phyloP scores from a whole-genome alignment of 2,329 filamentous ascomycete species.

The Metarhizium guizhouense region DNA sequence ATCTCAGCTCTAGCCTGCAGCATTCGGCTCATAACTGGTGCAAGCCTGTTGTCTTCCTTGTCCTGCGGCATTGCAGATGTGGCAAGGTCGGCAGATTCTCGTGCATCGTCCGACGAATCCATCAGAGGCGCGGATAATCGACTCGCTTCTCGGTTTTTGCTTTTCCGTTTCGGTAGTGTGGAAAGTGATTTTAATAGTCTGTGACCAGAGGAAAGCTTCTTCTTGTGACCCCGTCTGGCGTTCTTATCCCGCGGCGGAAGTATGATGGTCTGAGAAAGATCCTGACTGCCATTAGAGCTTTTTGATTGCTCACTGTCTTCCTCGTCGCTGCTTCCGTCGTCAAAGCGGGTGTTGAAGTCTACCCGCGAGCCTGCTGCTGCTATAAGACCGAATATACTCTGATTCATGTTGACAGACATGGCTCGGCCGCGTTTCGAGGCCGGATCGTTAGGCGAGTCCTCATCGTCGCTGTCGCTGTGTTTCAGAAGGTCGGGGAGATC shows the following conservation, averaged over 20 bases:
- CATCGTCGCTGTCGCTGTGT: constrained; percentile 39
- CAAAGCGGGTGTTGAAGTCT: constrained; percentile 74
- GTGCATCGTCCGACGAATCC: constrained; percentile 19
- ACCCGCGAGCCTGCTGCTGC: constrained; percentile 76
- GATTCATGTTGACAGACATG: constrained; percentile 71
- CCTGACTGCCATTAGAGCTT: constrained; percentile 36
- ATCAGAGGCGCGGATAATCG: constrained; percentile 29
- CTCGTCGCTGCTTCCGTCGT: constrained; percentile 72
- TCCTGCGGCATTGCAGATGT: constrained; percentile 13
- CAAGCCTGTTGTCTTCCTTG: constrained; percentile 38
- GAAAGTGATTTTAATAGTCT: constrained; percentile 59
- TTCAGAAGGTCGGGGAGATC: constrained; percentile 46
- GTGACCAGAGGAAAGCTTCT: constrained; percentile 50
- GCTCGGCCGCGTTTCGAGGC: constrained; percentile 33
- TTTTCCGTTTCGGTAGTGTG: constrained; percentile 41
- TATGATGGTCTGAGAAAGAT: constrained; percentile 33
- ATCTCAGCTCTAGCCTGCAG: constrained; percentile 62
- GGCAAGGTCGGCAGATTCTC: constrained; percentile 17
- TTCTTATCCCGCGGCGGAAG: constrained; percentile 23
- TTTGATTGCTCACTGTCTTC: constrained; percentile 48
- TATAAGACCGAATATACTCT: constrained; percentile 89
- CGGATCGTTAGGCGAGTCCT: constrained; percentile 32
- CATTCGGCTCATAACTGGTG: constrained; percentile 70
- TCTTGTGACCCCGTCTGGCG: constrained; percentile 36
- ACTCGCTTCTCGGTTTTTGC: constrained; percentile 31